Base-by-base conservation (phyloP, 2,329 filamentous ascomycete genomes). In the Colletotrichum sp. region DNA sequence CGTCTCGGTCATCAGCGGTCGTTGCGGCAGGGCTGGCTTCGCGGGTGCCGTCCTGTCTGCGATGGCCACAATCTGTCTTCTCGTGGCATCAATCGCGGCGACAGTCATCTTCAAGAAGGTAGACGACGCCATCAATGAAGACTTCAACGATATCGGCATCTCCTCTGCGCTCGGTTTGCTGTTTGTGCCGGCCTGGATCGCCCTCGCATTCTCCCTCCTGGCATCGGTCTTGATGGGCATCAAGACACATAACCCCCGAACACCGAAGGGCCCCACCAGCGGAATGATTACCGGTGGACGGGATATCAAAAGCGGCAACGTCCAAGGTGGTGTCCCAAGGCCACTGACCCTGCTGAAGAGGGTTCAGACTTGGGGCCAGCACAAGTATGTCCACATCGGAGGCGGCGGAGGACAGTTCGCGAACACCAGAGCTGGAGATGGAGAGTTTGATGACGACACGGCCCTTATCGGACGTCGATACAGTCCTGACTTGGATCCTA, bases 311-410 rank as follows among this genome's bases (percentile, higher is more conserved):
- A 48, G 30, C 9, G 39, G 18, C 18, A 66, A 66, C 3, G 8
- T 61, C 18, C 10, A 61, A n/a, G 36, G 7, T 8, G 39, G 26
- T 30, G 55, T 24, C 21, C 66, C 18, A 12, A 66, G 48, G 26
- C 10, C 78, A 76, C 14, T 64, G n/a, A 57, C 21, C 2, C 65
- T 82, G n/a, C 55, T 81, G n/a, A 66, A 72, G 60, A 21, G 63
- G 6, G 55, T 72, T 30, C 70, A 68, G 5, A 80, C 80, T 6
- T 81, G 79, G 78, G 78, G 77, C 6, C 77, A 76, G 4, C 81
- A 82, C 74, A 81, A 79, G 64, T 85, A 85, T 69, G 79, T 79
- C n/a, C 81, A 82, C 73, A 76, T 84, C 52, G 81, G 81, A 55
- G 18, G 36, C 7, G 32, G 36, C 7, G 12, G 14, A 5, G 21